These are phyloP conservation scores for Hordeum pubiflorum DNA, from an alignment of 202 grass and related monocot species.

Conservation along the genomic window DNA sequence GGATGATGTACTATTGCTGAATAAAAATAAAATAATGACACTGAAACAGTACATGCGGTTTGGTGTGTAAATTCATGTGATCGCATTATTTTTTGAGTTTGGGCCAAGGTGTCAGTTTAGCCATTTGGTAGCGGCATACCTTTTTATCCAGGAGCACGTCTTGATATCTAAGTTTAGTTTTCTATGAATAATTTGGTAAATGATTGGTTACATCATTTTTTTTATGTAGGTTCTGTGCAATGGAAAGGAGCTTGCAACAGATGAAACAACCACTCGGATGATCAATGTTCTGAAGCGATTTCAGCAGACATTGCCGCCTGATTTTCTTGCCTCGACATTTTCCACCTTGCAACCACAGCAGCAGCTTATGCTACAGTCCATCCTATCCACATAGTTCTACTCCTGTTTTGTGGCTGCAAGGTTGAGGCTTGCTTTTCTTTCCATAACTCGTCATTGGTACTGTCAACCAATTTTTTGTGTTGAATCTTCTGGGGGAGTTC, in stretches of 20 bases:
- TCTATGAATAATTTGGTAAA: background rate
- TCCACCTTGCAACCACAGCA: constrained; percentile 86
- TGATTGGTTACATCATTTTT: background rate
- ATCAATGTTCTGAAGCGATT: constrained; percentile 61
- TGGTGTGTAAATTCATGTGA: background rate
- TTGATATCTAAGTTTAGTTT: background rate
- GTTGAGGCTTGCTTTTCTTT: constrained; percentile 19
- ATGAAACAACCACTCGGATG: constrained; percentile 58
- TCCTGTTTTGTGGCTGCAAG: constrained; percentile 4
- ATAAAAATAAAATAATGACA: background rate
- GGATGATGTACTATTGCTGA: background rate
- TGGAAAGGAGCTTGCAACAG: constrained; percentile 66
- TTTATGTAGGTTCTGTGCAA: constrained; percentile 52
- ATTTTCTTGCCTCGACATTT: constrained; percentile 67
- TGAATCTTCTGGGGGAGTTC: constrained; percentile 41
- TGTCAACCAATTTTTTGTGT: constrained; percentile 44
- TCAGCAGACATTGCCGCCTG: constrained; percentile 75
- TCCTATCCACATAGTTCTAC: constrained; percentile 52
- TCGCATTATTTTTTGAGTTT: no score
- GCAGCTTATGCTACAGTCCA: constrained; percentile 70
- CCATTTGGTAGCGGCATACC: background rate
- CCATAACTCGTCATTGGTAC: constrained; percentile 40
- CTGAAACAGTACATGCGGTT: background rate
- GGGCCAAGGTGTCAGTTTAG: background rate
- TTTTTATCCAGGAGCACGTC: background rate